Percentiles rank a stretch among this genome's conserved stretches.
Conservation (phyloP, 2,329 filamentous ascomycete genomes). For the Gnomoniopsis smithogilvyi region DNA sequence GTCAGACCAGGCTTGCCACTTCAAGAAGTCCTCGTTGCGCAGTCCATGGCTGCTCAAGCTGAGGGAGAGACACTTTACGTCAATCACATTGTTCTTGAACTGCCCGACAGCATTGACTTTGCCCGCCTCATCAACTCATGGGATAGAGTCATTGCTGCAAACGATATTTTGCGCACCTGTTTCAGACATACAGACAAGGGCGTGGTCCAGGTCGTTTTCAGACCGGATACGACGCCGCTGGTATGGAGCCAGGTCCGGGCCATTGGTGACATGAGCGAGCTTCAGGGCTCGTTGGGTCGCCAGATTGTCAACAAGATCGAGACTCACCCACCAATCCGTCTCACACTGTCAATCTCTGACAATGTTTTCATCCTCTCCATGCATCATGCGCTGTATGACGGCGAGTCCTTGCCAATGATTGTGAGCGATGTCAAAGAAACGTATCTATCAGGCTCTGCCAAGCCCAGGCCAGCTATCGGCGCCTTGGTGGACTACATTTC, state of each 20-base stretch:
- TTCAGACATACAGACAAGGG: constrained; percentile 28
- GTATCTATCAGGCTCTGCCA: constrained; percentile 18
- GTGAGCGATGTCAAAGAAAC: constrained; percentile 28
- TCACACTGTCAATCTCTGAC: constrained; percentile 21
- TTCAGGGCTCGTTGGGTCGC: constrained; percentile 19
- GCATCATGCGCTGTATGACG: constrained; percentile 36
- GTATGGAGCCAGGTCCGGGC: constrained; percentile 22
- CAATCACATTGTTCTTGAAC: constrained; percentile 29
- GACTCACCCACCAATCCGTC: constrained; percentile 25
- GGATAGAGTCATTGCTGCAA: constrained; percentile 21
- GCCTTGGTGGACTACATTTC: too few species aligned
- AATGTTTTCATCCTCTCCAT: constrained; percentile 29
- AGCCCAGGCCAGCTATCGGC: too few species aligned
- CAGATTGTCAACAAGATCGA: constrained; percentile 27
- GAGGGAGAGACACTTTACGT: constrained; percentile 28
- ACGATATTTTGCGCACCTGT: constrained; percentile 30
- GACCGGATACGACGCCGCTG: constrained; percentile 13
- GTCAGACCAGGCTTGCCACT: constrained; percentile 20
- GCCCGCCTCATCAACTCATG: constrained; percentile 24
- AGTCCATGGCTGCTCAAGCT: constrained; percentile 26
- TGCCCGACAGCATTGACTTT: constrained; percentile 21
- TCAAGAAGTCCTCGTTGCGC: constrained; percentile 29
- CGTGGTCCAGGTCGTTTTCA: constrained; percentile 30
- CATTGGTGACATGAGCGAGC: constrained; percentile 5
- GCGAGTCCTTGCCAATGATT: constrained; percentile 30